These are phyloP conservation scores for Marchantia paleacea DNA, from an alignment of 225 moss, liverwort and hornwort genomes.

Conservation along the genomic window DNA sequence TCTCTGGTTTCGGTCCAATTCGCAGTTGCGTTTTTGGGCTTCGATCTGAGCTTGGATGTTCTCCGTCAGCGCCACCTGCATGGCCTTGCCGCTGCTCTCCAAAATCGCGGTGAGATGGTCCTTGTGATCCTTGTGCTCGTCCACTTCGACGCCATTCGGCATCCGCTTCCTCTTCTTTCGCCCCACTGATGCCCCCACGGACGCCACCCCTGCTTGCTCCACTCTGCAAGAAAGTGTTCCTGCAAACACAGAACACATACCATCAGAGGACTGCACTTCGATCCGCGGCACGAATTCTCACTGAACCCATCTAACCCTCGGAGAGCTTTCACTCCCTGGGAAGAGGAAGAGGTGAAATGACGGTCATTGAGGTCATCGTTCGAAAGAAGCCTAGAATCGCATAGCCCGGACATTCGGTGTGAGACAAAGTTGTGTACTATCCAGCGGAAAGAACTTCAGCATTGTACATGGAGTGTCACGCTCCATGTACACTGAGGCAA, in stretches of 20 bases:
- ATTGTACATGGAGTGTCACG: neutral
- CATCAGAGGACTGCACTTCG: neutral
- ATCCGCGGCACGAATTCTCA: neutral
- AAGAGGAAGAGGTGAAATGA: neutral
- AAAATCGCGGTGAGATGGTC: conserved; percentile 34
- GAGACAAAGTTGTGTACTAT: neutral
- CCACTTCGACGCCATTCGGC: conserved; percentile 29
- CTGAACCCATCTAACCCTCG: neutral
- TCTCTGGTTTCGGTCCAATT: conserved; percentile 38
- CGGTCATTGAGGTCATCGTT: neutral
- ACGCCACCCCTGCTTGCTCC: conserved; percentile 26
- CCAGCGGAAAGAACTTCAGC: neutral
- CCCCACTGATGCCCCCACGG: conserved; percentile 11
- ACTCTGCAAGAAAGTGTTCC: conserved; percentile 27
- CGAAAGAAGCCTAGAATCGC: neutral
- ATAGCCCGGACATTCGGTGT: neutral
- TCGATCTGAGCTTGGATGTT: conserved; percentile 44
- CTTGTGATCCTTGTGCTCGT: conserved; percentile 30
- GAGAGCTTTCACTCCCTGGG: neutral
- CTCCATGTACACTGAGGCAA: too few relatives aligned
- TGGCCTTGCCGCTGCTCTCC: conserved; percentile 36
- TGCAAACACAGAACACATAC: neutral
- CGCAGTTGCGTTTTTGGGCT: conserved; percentile 35
- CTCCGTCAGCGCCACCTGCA: conserved; percentile 34
- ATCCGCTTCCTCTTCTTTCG: conserved; percentile 34